Evolutionary conservation across 164 flowering plant species (phyloP), one percentile per base, ranked within the genome.

Genomic region (Magnolia kwangsiensis): DNA sequence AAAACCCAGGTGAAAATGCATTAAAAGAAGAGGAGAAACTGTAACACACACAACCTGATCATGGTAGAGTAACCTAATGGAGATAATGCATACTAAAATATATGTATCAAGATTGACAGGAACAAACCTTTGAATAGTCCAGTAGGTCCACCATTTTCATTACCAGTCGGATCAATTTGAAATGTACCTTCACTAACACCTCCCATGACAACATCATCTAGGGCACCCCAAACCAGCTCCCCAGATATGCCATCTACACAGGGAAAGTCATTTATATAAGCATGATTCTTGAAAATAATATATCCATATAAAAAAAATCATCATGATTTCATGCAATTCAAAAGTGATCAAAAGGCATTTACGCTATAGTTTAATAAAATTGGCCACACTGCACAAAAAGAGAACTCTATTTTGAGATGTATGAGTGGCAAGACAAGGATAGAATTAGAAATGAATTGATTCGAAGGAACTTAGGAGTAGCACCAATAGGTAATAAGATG

Each of bases 161-260:
- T 88, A 24, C 94, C 98, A 29, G 78, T 87, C 18, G 82, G 89
- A 80, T 92, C 95, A 55, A 92, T 85, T 58, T 72, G 89, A 84
- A 90, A 96, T 74, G 87, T 79, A 81, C 99, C 91, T 85, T 91
- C 92, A 88, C 99, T 96, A 73, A 93, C 98, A 73, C 99, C 98
- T 64, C 99, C 98, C 99, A 96, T 96, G 18, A 96, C 99, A 83
- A 92, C 97, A 86, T 96, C 99, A 85, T 96, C 99, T 82, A 96
- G 83, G 64, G 97, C 89, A 80, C 98, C 98, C 98, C 98, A 96
- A 80, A 89, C 79, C 29, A 93, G 86, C 75, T 92, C 92, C 76
- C 80, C 87, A 45, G 84, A 87, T 76, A 74, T 75, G 50, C 82
- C 80, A 74, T 84, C 99, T 95, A 88, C 75, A 81, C 23, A 80